Evolutionary conservation across 345 rosid species (phyloP), one percentile per base, ranked within the genome.

Genomic region (Lepidium africanum): DNA sequence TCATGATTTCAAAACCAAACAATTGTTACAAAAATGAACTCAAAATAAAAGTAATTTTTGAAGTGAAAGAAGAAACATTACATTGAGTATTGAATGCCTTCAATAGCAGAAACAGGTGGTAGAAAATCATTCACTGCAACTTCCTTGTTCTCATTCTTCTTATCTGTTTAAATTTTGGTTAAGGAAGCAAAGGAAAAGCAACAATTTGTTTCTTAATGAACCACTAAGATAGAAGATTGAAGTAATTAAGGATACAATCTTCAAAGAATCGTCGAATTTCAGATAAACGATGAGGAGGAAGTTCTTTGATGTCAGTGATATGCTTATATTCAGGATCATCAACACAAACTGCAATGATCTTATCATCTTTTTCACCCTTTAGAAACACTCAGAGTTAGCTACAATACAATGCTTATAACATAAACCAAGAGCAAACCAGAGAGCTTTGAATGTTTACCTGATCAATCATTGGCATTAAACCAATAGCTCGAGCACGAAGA

Each of bases 381-480:
- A 50, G 7, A 55, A 47, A 23, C 3, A 30, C 41, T 19, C 41
- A 40, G 1, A 59, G n/a, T 59, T 40, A 41, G 64, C 37, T 40
- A 59, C 10, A 11, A 6, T 10, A 23, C n/a, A 60, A 32, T 30
- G 3, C 14, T 59, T 37, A 67, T 6, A 51, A 23, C 10, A 17
- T 36, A 3, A 21, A 13, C 14, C 27, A 40, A 7, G 23, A 37
- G 2, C 2, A 9, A 16, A 37, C 6, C 1, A 47, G 2, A 40
- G 5, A 7, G 40, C 2, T 25, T 36, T 5, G 14, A 4, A 46
- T 23, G 35, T 63, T 30, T 42, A 70, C 98, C 84, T 88, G 96
- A 69, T 93, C 98, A 81, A 92, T 90, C 98, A 92, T 92, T 36
- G 98, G 98, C 97, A 92, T 92, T 42, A 90, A 78, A 63, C 98